Evolutionary conservation across 2,329 filamentous ascomycete genomes (phyloP).

Genomic region (Harringtonia lauricola): DNA sequence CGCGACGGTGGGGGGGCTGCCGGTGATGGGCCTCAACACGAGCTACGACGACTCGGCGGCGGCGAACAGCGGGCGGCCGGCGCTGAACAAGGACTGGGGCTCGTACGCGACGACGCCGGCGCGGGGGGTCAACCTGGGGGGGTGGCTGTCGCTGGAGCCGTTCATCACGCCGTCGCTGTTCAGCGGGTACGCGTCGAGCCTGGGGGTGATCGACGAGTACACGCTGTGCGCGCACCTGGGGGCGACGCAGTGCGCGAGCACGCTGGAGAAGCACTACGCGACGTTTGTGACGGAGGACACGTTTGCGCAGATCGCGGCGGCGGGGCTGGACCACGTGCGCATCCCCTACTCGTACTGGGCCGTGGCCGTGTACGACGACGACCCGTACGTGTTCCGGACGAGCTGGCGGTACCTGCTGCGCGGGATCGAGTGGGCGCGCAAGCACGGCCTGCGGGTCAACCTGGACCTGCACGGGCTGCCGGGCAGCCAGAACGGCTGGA

Average conservation of each 20-base stretch:
- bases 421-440: slow-evolving; percentile 85
- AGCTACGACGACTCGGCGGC: slow-evolving; percentile 74
- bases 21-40: slow-evolving; percentile 78
- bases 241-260: slow-evolving; percentile 45
- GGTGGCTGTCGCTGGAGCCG: slow-evolving; percentile 88
- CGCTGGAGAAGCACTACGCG: slow-evolving; percentile 85
- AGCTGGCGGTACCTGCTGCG: slow-evolving; percentile 91
- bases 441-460: slow-evolving; percentile 85
- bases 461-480: slow-evolving; percentile 87
- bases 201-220: slow-evolving; percentile 78
- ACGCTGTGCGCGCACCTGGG: slow-evolving; percentile 67
- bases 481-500: slow-evolving; percentile 95
- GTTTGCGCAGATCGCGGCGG: slow-evolving; percentile 73
- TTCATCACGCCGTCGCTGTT: slow-evolving; percentile 95
- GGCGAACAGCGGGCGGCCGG: slow-evolving; percentile 70
- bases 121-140: slow-evolving; percentile 83
- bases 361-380: slow-evolving; percentile 69
- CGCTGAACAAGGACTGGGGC: slow-evolving; percentile 64
- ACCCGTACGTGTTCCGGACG: slow-evolving; percentile 78
- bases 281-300: slow-evolving; percentile 76
- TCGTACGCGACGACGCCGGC: slow-evolving; percentile 70
- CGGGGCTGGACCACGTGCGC: slow-evolving; percentile 91
- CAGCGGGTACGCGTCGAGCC: slow-evolving; percentile 44
- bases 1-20: slow-evolving; percentile 72
- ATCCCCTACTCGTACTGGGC: slow-evolving; percentile 97